Evolutionary conservation across 2,329 filamentous ascomycete species (phyloP).

Genomic region (Phaeophleospora eucalypticola): DNA sequence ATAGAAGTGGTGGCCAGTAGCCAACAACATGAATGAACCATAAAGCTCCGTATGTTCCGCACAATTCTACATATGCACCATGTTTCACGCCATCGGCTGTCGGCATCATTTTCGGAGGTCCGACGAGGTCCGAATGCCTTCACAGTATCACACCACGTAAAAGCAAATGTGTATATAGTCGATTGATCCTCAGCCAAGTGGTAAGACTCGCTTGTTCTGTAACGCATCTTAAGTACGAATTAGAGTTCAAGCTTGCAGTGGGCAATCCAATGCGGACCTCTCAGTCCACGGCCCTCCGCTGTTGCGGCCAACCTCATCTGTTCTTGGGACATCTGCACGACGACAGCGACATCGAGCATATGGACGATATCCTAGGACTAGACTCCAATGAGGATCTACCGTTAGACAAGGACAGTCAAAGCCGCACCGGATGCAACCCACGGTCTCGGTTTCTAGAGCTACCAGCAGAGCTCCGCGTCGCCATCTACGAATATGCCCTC

Average conservation of each 20-base stretch:
- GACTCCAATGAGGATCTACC: neutral
- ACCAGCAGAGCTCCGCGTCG: constrained; percentile 4
- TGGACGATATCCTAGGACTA: neutral
- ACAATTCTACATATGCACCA: neutral
- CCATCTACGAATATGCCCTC: constrained; percentile 2
- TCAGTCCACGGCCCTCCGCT: neutral
- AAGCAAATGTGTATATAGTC: too few species aligned
- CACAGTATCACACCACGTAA: too few species aligned
- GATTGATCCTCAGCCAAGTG: too few species aligned
- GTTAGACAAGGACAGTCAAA: neutral
- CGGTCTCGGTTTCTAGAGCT: neutral
- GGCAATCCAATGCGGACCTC: neutral
- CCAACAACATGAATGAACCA: neutral
- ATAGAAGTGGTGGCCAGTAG: neutral
- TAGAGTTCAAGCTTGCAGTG: neutral
- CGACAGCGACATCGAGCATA: neutral
- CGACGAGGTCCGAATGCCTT: too few species aligned
- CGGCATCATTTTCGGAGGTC: too few species aligned
- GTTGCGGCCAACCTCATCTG: neutral
- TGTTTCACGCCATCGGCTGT: too few species aligned
- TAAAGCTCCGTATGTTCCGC: neutral
- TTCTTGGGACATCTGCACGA: too few species aligned
- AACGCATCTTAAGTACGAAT: neutral
- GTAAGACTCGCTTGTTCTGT: neutral
- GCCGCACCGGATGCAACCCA: neutral